Evolutionary conservation across 768 basidiomycete genomes (phyloP).

Genomic region (Tephrocybe sp.): DNA sequence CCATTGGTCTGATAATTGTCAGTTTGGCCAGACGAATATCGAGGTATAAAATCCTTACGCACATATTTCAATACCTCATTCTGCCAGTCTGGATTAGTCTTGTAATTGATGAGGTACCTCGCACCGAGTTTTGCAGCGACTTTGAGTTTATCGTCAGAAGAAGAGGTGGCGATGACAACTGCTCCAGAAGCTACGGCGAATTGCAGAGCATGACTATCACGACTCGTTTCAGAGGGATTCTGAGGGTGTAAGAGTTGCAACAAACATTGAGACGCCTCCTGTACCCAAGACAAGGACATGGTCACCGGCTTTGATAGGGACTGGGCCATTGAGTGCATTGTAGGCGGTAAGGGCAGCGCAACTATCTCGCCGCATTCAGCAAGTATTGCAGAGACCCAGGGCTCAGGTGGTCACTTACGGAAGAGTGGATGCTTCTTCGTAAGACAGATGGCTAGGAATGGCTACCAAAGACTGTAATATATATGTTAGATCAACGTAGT

Average conservation of each 20-base stretch:
- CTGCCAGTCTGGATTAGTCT: conserved; percentile 55
- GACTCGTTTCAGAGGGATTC: background rate
- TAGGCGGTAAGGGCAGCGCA: conserved; percentile 66
- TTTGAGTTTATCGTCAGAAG: conserved; percentile 61
- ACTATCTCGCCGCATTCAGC: conserved; percentile 22
- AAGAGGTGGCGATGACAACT: conserved; percentile 64
- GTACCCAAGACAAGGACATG: conserved; percentile 55
- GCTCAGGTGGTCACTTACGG: conserved; percentile 45
- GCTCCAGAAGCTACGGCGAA: conserved; percentile 63
- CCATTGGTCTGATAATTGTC: conserved; percentile 32
- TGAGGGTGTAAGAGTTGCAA: background rate
- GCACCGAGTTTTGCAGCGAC: conserved; percentile 50
- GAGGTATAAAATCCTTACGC: conserved; percentile 12
- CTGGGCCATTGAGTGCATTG: conserved; percentile 49
- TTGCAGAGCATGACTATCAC: conserved; percentile 50
- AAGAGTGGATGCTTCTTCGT: conserved; percentile 63
- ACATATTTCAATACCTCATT: conserved; percentile 45
- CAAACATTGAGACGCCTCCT: conserved; percentile 54
- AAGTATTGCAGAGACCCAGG: background rate
- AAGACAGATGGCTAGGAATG: conserved; percentile 56
- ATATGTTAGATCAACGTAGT: background rate
- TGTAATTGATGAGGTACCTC: conserved; percentile 61
- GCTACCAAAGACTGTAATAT: conserved; percentile 41
- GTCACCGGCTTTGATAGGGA: conserved; percentile 56
- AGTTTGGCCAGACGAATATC: background rate